phyloP scores from a whole-genome alignment of 2,329 filamentous ascomycete genomes.

The Aspergillus fijiensis region DNA sequence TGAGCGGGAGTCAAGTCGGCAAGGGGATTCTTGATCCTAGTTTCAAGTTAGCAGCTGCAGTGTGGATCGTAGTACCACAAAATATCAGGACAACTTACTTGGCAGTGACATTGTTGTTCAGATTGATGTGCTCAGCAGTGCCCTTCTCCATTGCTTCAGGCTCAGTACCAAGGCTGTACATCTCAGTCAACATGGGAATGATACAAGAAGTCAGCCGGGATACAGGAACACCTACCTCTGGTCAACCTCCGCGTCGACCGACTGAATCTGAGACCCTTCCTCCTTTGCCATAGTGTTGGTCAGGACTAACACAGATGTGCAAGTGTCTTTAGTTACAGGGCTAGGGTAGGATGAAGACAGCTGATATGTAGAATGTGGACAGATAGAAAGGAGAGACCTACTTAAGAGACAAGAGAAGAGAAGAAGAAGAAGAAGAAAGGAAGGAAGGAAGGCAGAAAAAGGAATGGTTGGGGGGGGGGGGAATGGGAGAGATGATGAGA shows the following conservation, averaged over 20 bases:
- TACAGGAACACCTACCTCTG: conserved; percentile 15
- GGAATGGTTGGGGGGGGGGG: not conserved
- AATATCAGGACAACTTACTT: conserved; percentile 22
- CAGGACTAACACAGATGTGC: conserved; percentile 10
- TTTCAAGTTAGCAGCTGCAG: conserved; percentile 2
- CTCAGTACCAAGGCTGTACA: conserved; percentile 12
- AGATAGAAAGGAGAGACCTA: not conserved
- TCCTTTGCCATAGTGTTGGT: conserved; percentile 13
- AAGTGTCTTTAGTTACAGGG: not conserved
- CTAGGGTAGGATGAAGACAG: not conserved
- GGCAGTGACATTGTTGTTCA: conserved; percentile 31
- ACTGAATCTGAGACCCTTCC: conserved; percentile 9
- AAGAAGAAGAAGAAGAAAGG: conserved; percentile 9
- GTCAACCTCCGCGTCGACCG: conserved; percentile 2
- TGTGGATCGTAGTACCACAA: not conserved
- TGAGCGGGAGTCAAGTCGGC: conserved; percentile 40
- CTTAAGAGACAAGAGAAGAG: not conserved
- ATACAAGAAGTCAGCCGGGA: not conserved
- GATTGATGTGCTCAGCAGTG: conserved; percentile 25
- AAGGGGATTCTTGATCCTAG: conserved; percentile 49
- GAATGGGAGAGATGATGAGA: conserved; percentile 3
- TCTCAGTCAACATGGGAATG: conserved; percentile 3
- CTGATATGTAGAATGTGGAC: not conserved
- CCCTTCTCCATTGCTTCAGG: conserved; percentile 23
- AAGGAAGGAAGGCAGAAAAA: not conserved